Conservation (phyloP, 2,329 filamentous ascomycete species). For the Cadophora gregata region DNA sequence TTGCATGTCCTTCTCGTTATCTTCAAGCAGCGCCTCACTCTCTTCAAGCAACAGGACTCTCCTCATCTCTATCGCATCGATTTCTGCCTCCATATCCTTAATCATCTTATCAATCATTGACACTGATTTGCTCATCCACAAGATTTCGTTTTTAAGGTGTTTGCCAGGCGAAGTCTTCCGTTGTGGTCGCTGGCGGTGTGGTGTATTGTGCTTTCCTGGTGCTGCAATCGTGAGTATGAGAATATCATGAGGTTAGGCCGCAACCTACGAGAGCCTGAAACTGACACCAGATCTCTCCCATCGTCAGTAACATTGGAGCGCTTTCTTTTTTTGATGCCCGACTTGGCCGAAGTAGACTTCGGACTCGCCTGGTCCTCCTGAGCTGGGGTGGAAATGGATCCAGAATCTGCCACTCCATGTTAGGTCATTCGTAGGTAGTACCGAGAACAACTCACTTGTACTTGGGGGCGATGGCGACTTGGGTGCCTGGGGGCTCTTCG, state of each 20-base stretch:
- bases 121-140: neutral
- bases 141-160: neutral
- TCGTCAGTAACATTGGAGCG: neutral
- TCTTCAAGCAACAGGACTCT: neutral
- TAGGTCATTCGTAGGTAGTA: neutral
- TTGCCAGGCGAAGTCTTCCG: neutral
- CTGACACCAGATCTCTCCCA: neutral
- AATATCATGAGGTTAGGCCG: neutral
- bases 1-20: neutral
- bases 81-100: conserved; percentile 9
- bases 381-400: neutral
- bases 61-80: conserved; percentile 1
- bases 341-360: neutral
- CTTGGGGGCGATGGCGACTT: neutral
- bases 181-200: neutral
- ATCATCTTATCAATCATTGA: conserved; percentile 5
- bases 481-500: neutral
- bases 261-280: neutral
- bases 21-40: neutral
- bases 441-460: neutral
- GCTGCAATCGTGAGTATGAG: conserved; percentile 1
- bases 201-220: neutral
- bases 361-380: neutral
- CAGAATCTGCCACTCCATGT: conserved; percentile 8
- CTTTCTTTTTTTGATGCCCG: neutral